Evolutionary conservation across 352 stramenopile genomes (phyloP).

Genomic region (Globisporangium abappressorium): DNA sequence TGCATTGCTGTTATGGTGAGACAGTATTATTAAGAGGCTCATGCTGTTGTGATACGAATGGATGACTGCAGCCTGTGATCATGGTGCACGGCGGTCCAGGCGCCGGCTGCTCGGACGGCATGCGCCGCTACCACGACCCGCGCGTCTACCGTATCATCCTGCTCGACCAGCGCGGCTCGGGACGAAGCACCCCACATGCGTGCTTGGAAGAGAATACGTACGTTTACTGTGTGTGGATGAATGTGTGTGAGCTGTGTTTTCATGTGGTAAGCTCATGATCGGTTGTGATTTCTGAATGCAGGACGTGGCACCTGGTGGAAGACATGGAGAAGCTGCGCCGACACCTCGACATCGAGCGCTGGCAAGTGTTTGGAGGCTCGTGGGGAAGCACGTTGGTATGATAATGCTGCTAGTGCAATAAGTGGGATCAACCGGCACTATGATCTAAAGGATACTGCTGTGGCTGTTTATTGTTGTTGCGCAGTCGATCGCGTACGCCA

Average conservation of each 20-base stretch:
- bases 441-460: background rate
- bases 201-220: constrained; percentile 88
- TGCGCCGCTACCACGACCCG: constrained; percentile 92
- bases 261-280: background rate
- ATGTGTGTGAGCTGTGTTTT: background rate
- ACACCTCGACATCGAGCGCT: constrained; percentile 86
- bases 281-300: constrained; percentile 10
- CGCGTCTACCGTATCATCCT: constrained; percentile 91
- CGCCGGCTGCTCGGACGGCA: constrained; percentile 82
- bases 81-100: constrained; percentile 94
- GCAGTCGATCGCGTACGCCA: constrained; percentile 90
- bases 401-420: background rate
- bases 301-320: constrained; percentile 89
- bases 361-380: constrained; percentile 93
- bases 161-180: constrained; percentile 92
- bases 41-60: background rate
- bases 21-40: background rate
- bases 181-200: constrained; percentile 83
- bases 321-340: constrained; percentile 92
- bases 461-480: constrained; percentile 2
- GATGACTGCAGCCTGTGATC: constrained; percentile 61
- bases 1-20: background rate
- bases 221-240: constrained; percentile 5
- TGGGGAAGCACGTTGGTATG: constrained; percentile 92
- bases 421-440: background rate